phyloP scores from a whole-genome alignment of 768 basidiomycete species.

The Cyclocybe aegerita region DNA sequence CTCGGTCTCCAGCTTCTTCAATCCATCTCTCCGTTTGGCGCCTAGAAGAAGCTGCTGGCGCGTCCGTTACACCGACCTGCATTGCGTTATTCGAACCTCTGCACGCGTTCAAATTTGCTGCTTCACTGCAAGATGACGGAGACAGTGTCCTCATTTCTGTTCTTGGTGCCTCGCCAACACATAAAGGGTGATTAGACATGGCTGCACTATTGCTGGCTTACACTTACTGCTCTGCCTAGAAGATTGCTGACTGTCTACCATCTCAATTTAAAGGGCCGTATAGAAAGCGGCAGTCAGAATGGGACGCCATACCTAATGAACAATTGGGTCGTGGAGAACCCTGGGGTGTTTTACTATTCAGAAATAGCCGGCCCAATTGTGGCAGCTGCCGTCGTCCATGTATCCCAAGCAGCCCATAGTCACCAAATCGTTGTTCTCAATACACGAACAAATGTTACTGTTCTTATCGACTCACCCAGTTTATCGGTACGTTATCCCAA shows the following conservation, averaged over 20 bases:
- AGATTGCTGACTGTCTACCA: constrained; percentile 13
- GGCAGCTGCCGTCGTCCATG: constrained; percentile 21
- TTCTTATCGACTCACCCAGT: constrained; percentile 10
- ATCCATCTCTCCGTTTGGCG: constrained; percentile 47
- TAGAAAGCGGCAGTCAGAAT: background rate
- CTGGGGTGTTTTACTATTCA: constrained; percentile 16
- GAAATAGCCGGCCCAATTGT: constrained; percentile 26
- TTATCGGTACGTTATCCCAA: constrained; percentile 10
- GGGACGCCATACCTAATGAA: constrained; percentile 10
- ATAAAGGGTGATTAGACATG: constrained; percentile 11
- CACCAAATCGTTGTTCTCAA: constrained; percentile 31
- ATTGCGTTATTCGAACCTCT: constrained; percentile 24
- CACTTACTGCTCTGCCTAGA: background rate
- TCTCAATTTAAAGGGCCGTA: constrained; percentile 10
- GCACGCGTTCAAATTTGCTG: constrained; percentile 31
- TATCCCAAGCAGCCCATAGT: constrained; percentile 15
- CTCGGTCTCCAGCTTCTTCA: constrained; percentile 21
- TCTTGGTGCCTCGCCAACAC: constrained; percentile 13
- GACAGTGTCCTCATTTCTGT: constrained; percentile 20
- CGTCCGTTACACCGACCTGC: constrained; percentile 16
- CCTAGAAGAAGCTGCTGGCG: constrained; percentile 11
- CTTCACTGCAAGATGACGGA: constrained; percentile 25
- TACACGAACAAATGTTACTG: constrained; percentile 10
- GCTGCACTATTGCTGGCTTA: background rate
- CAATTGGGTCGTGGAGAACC: constrained; percentile 9